Base-by-base conservation (phyloP, 441 rosid genomes). In the Omphalea diandra region DNA sequence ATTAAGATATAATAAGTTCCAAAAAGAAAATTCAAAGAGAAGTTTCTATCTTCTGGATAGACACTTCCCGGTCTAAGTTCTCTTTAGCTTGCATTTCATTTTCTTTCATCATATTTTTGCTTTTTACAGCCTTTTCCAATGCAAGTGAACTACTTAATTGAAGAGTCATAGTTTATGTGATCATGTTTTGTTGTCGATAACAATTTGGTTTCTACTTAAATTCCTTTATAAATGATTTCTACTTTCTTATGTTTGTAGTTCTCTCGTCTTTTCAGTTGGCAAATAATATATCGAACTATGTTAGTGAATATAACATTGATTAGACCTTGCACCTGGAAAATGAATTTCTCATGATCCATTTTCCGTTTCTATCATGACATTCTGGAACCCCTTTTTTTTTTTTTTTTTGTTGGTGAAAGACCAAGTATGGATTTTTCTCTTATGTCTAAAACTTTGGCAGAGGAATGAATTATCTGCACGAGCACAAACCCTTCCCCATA, bases 391-490 rank as follows among this genome's bases (percentile, higher is more conserved):
- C n/a, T 54, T 27, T 55, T 18, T 46, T 55, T 41, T 24, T 12
- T 49, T 1, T 12, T 38, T 49, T 6, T 56, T 4, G 27, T 22
- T 56, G 14, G 26, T 7, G 3, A 54, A 15, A 31, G 8, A 29
- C 61, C 33, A 17, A 7, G 3, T 27, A 47, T n/a, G 35, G 29
- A 56, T 18, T 22, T 33, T 35, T 41, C 5, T 57, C 4, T 47
- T 27, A 55, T 22, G 32, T 27, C 20, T 66, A 61, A 50, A 67
- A 61, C n/a, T 65, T 54, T 60, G 36, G 65, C 81, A 87, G 91
- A 69, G 91, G 91, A 75, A 83, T 87, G 88, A 85, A 84, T 73
- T 87, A 87, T 73, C 88, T 87, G 63, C 92, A 84, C 43, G 40
- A 79, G 82, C 90, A 87, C 79, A 87, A 85, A 70, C 87, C 89